Conservation (phyloP, 768 basidiomycete genomes). For the Lactifluus pinguis region DNA sequence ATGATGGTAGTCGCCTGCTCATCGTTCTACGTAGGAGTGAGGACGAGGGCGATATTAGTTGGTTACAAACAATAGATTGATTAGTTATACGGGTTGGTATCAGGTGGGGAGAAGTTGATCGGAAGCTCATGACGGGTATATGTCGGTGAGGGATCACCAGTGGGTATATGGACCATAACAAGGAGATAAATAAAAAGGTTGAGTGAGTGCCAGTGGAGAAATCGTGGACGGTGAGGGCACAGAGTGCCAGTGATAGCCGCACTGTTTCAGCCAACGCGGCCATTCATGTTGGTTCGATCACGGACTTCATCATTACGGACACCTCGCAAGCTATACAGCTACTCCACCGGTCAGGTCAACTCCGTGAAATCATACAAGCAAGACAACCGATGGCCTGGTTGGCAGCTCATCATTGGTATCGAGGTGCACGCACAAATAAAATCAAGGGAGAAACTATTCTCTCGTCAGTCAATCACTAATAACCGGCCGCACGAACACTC, state of each 20-base stretch:
- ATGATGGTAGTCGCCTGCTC: background rate
- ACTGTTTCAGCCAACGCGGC: background rate
- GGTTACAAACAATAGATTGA: background rate
- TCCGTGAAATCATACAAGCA: constrained; percentile 5
- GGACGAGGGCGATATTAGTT: background rate
- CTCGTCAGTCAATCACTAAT: constrained; percentile 34
- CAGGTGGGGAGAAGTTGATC: background rate
- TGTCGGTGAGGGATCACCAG: background rate
- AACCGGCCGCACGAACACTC: background rate
- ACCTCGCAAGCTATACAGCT: constrained; percentile 1
- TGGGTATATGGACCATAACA: background rate
- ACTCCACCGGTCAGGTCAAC: background rate
- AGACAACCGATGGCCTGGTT: constrained; percentile 62
- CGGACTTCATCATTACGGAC: constrained; percentile 12
- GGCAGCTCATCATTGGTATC: constrained; percentile 86
- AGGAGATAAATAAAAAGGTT: background rate
- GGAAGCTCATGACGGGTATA: constrained; percentile 3
- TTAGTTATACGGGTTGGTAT: background rate
- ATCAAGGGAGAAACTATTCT: constrained; percentile 83
- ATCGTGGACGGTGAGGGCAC: background rate
- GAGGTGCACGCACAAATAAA: constrained; percentile 95
- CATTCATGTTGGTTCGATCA: constrained; percentile 18
- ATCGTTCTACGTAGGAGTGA: background rate
- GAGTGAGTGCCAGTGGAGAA: background rate
- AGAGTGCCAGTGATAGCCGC: background rate